Percentiles rank a stretch among this genome's conserved stretches.
Evolutionary conservation across 2,329 filamentous ascomycete species (phyloP).

Genomic region (Didymella arachidicola): DNA sequence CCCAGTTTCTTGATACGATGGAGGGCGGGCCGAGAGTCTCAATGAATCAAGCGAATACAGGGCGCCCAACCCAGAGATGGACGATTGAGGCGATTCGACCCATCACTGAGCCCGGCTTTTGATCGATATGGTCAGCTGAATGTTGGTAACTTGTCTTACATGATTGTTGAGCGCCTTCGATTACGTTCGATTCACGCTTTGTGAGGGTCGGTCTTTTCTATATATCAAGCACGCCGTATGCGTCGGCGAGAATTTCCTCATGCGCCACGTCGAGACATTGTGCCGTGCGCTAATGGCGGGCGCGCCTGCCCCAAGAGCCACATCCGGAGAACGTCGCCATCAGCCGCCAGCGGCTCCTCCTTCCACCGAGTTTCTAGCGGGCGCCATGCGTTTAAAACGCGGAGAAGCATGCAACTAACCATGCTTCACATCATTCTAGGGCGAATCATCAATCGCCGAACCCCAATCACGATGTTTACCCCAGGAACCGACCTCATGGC

Average conservation of each 20-base stretch:
- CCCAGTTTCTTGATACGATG: constrained; percentile 30
- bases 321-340: constrained; percentile 10
- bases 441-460: constrained; percentile 15
- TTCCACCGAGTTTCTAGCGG: constrained; percentile 20
- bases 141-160: not conserved
- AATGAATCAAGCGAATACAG: constrained; percentile 26
- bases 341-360: constrained; percentile 14
- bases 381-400: constrained; percentile 19
- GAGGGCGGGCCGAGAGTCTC: constrained; percentile 24
- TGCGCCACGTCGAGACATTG: not conserved
- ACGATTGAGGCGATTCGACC: constrained; percentile 28
- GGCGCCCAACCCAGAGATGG: constrained; percentile 33
- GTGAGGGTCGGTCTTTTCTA: constrained; percentile 3
- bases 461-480: constrained; percentile 15
- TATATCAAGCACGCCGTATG: not conserved
- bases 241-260: constrained; percentile 10
- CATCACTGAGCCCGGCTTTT: constrained; percentile 29
- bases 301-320: constrained; percentile 8
- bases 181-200: not conserved
- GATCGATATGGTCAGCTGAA: constrained; percentile 14
- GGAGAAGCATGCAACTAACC: constrained; percentile 21
- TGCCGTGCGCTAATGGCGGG: constrained; percentile 12
- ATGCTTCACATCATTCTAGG: constrained; percentile 6
- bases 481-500: constrained; percentile 17
- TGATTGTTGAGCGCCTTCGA: constrained; percentile 13